phyloP scores from a whole-genome alignment of 805 yeast genomes.

The Saccharomyces mikatae region DNA sequence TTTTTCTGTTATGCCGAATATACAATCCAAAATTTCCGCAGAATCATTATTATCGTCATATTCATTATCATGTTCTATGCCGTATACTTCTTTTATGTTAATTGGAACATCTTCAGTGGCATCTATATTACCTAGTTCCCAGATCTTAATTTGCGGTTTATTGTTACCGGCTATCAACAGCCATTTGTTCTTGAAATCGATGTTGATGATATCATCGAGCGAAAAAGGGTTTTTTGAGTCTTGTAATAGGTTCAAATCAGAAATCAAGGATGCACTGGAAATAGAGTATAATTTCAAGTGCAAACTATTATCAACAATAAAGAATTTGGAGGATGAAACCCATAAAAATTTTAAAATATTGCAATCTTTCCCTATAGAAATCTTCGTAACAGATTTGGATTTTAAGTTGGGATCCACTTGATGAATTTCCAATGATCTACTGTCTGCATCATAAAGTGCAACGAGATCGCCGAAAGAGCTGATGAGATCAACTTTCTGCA shows the following conservation, averaged over 20 bases:
- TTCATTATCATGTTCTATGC: conserved; percentile 3
- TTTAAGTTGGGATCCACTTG: background rate
- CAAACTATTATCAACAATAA: background rate
- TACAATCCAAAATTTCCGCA: conserved; percentile 10
- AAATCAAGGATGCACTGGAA: background rate
- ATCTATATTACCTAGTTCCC: conserved; percentile 9
- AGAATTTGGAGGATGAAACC: background rate
- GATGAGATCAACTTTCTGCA: background rate
- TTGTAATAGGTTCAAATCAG: background rate
- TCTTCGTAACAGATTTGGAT: background rate
- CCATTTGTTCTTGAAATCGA: conserved; percentile 26
- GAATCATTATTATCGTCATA: background rate
- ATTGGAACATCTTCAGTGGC: conserved; percentile 2
- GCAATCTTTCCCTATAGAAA: background rate
- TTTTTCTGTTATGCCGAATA: conserved; percentile 29
- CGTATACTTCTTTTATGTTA: conserved; percentile 9
- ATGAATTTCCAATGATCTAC: background rate
- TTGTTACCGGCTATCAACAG: conserved; percentile 14
- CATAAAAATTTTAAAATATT: background rate
- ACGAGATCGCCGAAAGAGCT: background rate
- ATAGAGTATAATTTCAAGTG: background rate
- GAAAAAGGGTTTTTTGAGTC: background rate
- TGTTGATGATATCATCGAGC: conserved; percentile 11
- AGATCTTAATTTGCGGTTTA: conserved; percentile 8
- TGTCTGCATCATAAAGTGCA: background rate